Evolutionary conservation across 2,329 filamentous ascomycete species (phyloP), one percentile per base, ranked within the genome.

Genomic region (Epichloe typhina): DNA sequence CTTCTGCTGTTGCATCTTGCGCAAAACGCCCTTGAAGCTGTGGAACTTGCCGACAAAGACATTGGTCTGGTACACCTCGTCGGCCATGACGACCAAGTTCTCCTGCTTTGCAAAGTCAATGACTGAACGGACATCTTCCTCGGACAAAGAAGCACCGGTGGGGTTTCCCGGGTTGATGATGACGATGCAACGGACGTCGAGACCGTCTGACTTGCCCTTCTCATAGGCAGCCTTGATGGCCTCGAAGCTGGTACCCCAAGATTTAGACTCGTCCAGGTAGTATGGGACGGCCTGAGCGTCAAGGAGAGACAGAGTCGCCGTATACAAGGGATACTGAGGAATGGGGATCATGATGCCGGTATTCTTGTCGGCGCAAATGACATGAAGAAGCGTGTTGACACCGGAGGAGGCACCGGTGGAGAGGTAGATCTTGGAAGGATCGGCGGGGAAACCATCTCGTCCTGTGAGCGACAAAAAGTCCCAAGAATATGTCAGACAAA

Each of bases 1-100:
- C 43, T 75, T 69, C 64, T 84, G 78, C 66, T 84, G 75, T 68
- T 97, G 91, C 61, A 97, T 72, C 59, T 84, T 76, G 56, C 90
- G 81, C 47, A 98, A 79, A 40, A 84, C 82, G 61, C 86, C 82
- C 74, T 97, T 97, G 83, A 98, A 97, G 62, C 87, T 94, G 71
- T 87, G 82, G 75, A 98, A 98, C 66, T 91, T 77, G 67, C 93
- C 93, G 55, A 86, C 74, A 71, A 98, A 98, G 60, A 98, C 86
- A 69, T 98, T 98, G 64, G 93, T 97, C 72, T 98, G 93, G 79
- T 98, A 98, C 38, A 98, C 93, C 70, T 98, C 93, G 64, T 98
- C 93, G 49, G 93, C 93, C 62, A 98, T 80, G 57, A 97, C 75
- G 51, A 97, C 89, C 26, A 98, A 77, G 59, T 84, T 81, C 74